A percentile compares a stretch with the other conserved stretches of the same genome.
Conservation (phyloP, 2,329 filamentous ascomycete species). For the Akanthomyces muscarius region DNA sequence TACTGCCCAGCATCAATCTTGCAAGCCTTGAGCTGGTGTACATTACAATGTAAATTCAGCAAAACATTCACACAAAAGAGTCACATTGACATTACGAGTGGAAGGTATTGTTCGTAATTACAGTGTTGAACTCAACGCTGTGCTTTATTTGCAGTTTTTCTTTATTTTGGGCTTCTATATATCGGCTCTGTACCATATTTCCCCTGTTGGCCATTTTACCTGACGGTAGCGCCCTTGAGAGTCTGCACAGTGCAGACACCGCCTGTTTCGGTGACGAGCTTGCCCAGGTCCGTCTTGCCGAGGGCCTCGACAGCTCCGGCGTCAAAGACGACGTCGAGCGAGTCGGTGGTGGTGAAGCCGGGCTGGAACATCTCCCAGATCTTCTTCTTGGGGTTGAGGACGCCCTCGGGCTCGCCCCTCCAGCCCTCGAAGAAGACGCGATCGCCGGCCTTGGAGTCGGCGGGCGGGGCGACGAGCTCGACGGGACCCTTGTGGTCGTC, state of each 20-base stretch:
- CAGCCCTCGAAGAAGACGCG: conserved; percentile 92
- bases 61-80: not conserved
- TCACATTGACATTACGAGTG: not conserved
- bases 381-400: conserved; percentile 99
- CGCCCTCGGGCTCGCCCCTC: conserved; percentile 85
- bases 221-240: conserved; percentile 74
- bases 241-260: conserved; percentile 80
- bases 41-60: conserved; percentile 22
- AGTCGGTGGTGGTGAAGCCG: conserved; percentile 85
- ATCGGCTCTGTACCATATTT: not conserved
- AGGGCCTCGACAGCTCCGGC: conserved; percentile 71
- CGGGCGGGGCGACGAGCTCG: conserved; percentile 83
- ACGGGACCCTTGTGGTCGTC: conserved; percentile 86
- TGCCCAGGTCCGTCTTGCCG: conserved; percentile 62
- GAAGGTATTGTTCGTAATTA: not conserved
- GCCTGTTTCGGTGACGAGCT: conserved; percentile 71
- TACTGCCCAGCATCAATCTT: not conserved
- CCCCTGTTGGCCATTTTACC: conserved; percentile 48
- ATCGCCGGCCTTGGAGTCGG: conserved; percentile 75
- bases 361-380: conserved; percentile 96
- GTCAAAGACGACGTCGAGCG: conserved; percentile 82
- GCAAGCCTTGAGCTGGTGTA: conserved; percentile 18
- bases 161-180: not conserved
- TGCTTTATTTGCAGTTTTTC: conserved; percentile 1
- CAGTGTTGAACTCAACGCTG: not conserved